These are phyloP conservation scores for Microdochium bolleyi DNA, from an alignment of 2,329 filamentous ascomycete species.

Conservation along the genomic window DNA sequence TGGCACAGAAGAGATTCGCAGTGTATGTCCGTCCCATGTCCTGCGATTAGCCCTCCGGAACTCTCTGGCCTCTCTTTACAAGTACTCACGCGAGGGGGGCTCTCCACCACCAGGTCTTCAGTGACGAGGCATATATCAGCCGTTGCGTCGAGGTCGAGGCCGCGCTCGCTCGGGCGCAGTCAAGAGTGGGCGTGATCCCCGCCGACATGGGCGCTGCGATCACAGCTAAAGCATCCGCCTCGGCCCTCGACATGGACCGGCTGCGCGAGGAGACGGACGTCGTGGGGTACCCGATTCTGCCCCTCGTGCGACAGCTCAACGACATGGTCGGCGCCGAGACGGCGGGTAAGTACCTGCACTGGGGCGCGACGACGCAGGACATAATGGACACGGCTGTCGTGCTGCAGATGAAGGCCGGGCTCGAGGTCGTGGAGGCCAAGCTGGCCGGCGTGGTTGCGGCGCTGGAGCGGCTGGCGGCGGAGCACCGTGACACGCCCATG, in stretches of 20 bases:
- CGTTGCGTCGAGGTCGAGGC: conserved; percentile 42
- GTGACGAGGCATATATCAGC: conserved; percentile 38
- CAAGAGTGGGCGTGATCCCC: conserved; percentile 36
- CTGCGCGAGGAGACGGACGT: conserved; percentile 33
- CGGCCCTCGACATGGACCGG: not conserved
- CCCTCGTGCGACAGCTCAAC: conserved; percentile 38
- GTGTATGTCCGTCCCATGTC: too few relatives aligned
- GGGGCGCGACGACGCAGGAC: conserved; percentile 52
- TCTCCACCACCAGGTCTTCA: conserved; percentile 28
- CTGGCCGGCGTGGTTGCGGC: conserved; percentile 32
- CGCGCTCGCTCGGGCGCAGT: conserved; percentile 42
- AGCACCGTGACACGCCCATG: conserved; percentile 45
- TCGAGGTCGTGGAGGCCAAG: conserved; percentile 36
- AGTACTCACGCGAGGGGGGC: too few relatives aligned
- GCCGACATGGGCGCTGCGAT: conserved; percentile 22
- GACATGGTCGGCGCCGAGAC: conserved; percentile 22
- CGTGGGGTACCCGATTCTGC: conserved; percentile 45
- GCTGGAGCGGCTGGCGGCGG: conserved; percentile 30
- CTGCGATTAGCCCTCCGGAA: too few relatives aligned
- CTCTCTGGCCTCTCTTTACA: too few relatives aligned
- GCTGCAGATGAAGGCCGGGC: conserved; percentile 42
- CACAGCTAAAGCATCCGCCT: conserved; percentile 15
- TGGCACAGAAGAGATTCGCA: conserved; percentile 39
- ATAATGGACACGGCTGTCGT: conserved; percentile 49
- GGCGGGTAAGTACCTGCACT: conserved; percentile 42